Evolutionary conservation across 2,329 filamentous ascomycete genomes (phyloP).

Genomic region (Thermomyces lanuginosus): DNA sequence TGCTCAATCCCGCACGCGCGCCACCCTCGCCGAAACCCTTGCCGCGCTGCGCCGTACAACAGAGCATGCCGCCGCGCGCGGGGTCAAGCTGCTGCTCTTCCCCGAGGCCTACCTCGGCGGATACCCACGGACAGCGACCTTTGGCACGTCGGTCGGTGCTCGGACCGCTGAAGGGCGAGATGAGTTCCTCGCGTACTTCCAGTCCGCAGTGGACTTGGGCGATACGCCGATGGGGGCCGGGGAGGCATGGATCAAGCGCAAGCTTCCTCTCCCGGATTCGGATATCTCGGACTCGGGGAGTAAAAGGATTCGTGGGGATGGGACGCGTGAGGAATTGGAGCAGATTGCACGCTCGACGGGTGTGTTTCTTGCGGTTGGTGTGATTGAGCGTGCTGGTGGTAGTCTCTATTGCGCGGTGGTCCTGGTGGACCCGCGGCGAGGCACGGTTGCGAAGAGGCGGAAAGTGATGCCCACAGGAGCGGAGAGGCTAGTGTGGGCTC

Average conservation of each 20-base stretch:
- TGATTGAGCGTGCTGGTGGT: constrained; percentile 65
- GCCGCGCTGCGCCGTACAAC: constrained; percentile 48
- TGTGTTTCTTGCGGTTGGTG: constrained; percentile 64
- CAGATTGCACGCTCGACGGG: constrained; percentile 57
- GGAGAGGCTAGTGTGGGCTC: constrained; percentile 77
- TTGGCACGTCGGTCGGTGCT: constrained; percentile 58
- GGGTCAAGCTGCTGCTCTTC: constrained; percentile 60
- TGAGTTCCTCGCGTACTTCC: constrained; percentile 68
- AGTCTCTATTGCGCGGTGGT: constrained; percentile 71
- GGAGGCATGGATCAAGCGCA: constrained; percentile 51
- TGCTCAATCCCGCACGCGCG: constrained; percentile 30
- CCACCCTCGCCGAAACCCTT: constrained; percentile 41
- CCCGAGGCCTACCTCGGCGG: constrained; percentile 87
- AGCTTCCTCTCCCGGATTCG: too few relatives aligned
- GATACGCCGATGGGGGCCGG: constrained; percentile 59
- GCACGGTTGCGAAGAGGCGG: constrained; percentile 65
- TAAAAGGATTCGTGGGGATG: constrained; percentile 47
- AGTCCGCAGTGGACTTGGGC: constrained; percentile 63
- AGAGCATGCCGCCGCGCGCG: constrained; percentile 42
- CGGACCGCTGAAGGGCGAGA: constrained; percentile 56
- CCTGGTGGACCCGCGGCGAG: constrained; percentile 60
- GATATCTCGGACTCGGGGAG: constrained; percentile 32
- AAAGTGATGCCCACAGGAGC: constrained; percentile 85
- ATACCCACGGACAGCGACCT: constrained; percentile 67
- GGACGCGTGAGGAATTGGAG: constrained; percentile 68